A percentile compares a stretch with the other conserved stretches of the same genome.
Conservation (phyloP, 2,329 filamentous ascomycete species). For the Fusarium duplospermum region DNA sequence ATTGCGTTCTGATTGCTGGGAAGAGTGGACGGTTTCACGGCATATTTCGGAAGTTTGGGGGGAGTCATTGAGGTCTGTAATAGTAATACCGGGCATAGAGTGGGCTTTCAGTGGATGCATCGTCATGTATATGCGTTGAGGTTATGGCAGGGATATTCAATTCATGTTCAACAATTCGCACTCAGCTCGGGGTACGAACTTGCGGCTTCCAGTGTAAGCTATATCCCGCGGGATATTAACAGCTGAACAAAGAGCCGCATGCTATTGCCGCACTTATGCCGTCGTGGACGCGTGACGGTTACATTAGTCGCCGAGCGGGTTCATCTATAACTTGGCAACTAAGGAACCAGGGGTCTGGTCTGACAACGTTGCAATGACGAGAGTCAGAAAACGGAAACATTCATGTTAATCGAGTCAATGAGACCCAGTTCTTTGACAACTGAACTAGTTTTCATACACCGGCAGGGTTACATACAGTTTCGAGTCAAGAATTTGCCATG, state of each 20-base stretch:
- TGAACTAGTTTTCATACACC: background rate
- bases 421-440: background rate
- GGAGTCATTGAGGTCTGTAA: background rate
- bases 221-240: background rate
- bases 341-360: background rate
- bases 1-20: slow-evolving; percentile 21
- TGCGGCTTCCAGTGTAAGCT: background rate
- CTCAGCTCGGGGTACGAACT: too few species aligned
- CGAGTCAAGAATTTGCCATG: background rate
- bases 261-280: background rate
- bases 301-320: background rate
- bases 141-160: background rate
- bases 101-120: background rate
- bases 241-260: background rate
- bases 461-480: background rate
- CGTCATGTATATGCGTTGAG: background rate
- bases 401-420: background rate
- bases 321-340: background rate
- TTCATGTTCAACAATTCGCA: background rate
- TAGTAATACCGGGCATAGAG: background rate
- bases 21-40: too few species aligned
- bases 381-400: background rate
- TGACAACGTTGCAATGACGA: background rate
- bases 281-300: background rate
- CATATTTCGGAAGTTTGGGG: background rate